Base-by-base conservation (phyloP, 257 asterid genomes). In the Nicotiana tabacum region DNA sequence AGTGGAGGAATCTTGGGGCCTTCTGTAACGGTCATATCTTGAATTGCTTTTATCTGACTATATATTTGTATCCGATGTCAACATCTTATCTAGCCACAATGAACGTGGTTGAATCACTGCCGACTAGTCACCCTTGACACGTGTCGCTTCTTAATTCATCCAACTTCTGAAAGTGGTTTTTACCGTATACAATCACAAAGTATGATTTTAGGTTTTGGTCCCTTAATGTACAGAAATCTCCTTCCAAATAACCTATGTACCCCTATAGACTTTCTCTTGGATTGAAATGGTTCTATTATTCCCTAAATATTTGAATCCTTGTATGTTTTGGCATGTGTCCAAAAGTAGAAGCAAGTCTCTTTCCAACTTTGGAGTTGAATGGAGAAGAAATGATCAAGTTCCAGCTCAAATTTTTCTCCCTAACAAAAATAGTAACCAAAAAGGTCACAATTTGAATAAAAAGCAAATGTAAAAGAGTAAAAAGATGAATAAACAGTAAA, bases 381-480 rank as follows among this genome's bases (percentile, higher is more conserved):
- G 35, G 21, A 5, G 32, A 56, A 43, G 58, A 70, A 70, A 74
- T 27, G 46, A 74, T 74, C 80, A 74, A 74, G 29, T 74, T 51
- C 64, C 80, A 74, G 46, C 80, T 74, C 80, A 74, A 74, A 62
- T 1, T 74, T 74, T 74, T 27, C 15, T 13, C 62, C n/a, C 39
- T 24, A 48, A 15, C 29, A 15, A 48, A 74, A 74, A 74, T 51
- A 48, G 80, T 48, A 48, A 74, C 80, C 39, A 27, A 51, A 74
- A 48, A 74, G 10, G 43, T 51, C 80, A 74, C 12, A 51, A 8
- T 46, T 48, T 24, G 53, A 61, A 37, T 39, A 0, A 60, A 79
- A 46, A 29, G 17, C 32, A 78, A 78, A 78, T 21, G 51, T 16
- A 37, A 68, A 18, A 69, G 51, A 69, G 51, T 37, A 35, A 37